Evolutionary conservation across 805 yeast genomes (phyloP), one percentile per base, ranked within the genome.

Genomic region (Candida coleopterorum): DNA sequence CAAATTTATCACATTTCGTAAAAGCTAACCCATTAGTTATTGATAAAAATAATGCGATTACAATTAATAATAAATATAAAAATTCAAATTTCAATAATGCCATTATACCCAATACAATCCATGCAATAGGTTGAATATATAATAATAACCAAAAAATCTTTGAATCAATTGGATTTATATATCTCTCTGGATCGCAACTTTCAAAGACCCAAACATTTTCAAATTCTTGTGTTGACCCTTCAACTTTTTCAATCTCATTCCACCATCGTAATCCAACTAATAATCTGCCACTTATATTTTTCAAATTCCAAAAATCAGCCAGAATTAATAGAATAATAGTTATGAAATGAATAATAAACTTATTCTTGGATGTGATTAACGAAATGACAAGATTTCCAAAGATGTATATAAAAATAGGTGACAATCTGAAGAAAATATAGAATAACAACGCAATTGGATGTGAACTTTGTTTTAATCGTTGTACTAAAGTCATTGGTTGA

Each of bases 211-310:
- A 86, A 9, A 79, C 72, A 37, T 81, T 77, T 46, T 80, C 79
- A 41, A 60, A 61, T 14, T 59, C 62, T 2, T 86, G 86, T 7
- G 72, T 56, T 20, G 73, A 67, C 0, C 88, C 71, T 14, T 55
- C 55, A 9, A 55, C 50, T 11, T 48, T 43, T 36, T 51, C 60
- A 4, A 64, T 57, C 55, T 90, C 97, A 55, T 90, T 93, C 96
- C 97, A 90, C 98, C 98, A 90, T 45, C 94, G 72, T 45, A 93
- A 69, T 0, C 97, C 97, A 4, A 93, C 97, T 38, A 90, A 60
- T 39, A 86, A 72, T 40, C 97, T 67, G 1, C 98, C 98, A 15
- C 95, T 71, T 18, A 90, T 84, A 58, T 90, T 90, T 55, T 90
- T 93, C 17, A 86, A 79, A 53, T 85, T 83, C 94, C 97, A 90